A percentile compares a stretch with the other conserved stretches of the same genome.
Evolutionary conservation across 805 yeast species (phyloP).

Genomic region (Teunomyces kruisii): DNA sequence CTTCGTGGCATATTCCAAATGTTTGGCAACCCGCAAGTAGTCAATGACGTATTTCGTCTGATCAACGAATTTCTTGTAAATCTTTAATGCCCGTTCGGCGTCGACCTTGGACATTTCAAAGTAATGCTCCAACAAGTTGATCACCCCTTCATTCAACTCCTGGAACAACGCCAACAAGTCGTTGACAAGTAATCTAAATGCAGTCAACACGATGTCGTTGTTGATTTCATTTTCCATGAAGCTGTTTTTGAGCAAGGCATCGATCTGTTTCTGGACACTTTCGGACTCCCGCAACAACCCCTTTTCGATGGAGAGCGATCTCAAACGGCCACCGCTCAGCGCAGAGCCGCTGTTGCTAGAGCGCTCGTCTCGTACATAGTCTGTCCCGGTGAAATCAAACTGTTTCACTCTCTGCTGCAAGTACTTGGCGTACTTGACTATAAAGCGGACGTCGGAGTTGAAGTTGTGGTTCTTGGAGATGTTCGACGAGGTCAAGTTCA

Average conservation of each 20-base stretch:
- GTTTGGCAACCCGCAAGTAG: constrained; percentile 86
- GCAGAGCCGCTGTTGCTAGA: constrained; percentile 40
- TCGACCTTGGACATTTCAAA: constrained; percentile 87
- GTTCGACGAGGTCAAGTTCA: constrained; percentile 41
- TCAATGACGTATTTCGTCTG: constrained; percentile 86
- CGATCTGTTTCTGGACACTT: constrained; percentile 80
- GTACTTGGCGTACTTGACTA: constrained; percentile 71
- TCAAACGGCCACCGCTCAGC: constrained; percentile 58
- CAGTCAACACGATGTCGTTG: constrained; percentile 80
- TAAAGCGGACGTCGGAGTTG: constrained; percentile 51
- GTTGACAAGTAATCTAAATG: constrained; percentile 85
- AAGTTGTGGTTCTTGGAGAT: constrained; percentile 38
- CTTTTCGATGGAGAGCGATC: constrained; percentile 64
- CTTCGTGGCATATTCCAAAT: constrained; percentile 81
- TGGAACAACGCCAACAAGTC: constrained; percentile 86
- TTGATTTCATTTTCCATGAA: constrained; percentile 78
- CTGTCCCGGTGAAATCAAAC: constrained; percentile 61
- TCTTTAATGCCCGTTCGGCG: constrained; percentile 81
- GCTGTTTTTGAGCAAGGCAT: constrained; percentile 68
- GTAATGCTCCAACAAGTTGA: constrained; percentile 88
- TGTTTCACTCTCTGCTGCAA: constrained; percentile 67
- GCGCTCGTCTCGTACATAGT: constrained; percentile 74
- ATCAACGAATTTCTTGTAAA: constrained; percentile 82
- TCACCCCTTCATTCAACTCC: constrained; percentile 92
- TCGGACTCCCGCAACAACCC: constrained; percentile 85